Percentiles rank a stretch among this genome's conserved stretches.
Conservation (phyloP, 495 filamentous ascomycete genomes). For the Amniculicola lignicola region DNA sequence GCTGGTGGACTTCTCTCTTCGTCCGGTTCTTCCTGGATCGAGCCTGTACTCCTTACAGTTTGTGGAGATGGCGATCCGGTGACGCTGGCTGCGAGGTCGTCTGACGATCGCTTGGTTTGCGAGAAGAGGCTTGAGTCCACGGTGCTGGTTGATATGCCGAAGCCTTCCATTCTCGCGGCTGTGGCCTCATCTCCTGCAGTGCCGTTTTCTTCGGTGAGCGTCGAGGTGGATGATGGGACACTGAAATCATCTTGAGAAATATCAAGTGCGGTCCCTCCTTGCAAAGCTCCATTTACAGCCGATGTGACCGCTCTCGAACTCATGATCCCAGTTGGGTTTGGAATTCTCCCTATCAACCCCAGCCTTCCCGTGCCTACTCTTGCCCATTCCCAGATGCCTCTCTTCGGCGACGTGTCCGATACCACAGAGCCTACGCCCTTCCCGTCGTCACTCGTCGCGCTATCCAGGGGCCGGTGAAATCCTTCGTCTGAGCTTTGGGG, state of each 20-base stretch:
- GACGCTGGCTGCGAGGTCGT: slow-evolving; percentile 7
- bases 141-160: slow-evolving; percentile 14
- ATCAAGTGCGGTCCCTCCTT: background rate
- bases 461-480: slow-evolving; percentile 19
- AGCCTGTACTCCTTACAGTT: background rate
- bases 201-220: slow-evolving; percentile 3
- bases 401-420: slow-evolving; percentile 10
- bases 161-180: slow-evolving; percentile 11
- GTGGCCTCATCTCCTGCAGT: background rate
- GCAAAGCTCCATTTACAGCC: slow-evolving; percentile 15
- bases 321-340: slow-evolving; percentile 17
- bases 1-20: slow-evolving; percentile 6
- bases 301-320: slow-evolving; percentile 14
- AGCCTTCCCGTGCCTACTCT: slow-evolving; percentile 20
- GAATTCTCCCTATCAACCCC: slow-evolving; percentile 19
- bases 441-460: background rate
- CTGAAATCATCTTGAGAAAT: slow-evolving; percentile 23
- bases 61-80: slow-evolving; percentile 18
- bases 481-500: slow-evolving; percentile 30
- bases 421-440: background rate
- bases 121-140: slow-evolving; percentile 16
- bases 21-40: background rate
- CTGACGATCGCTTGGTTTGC: slow-evolving; percentile 29
- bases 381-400: slow-evolving; percentile 30
- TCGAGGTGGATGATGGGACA: slow-evolving; percentile 8